Evolutionary conservation across 768 basidiomycete genomes (phyloP).

Genomic region (Kwoniella europaea): DNA sequence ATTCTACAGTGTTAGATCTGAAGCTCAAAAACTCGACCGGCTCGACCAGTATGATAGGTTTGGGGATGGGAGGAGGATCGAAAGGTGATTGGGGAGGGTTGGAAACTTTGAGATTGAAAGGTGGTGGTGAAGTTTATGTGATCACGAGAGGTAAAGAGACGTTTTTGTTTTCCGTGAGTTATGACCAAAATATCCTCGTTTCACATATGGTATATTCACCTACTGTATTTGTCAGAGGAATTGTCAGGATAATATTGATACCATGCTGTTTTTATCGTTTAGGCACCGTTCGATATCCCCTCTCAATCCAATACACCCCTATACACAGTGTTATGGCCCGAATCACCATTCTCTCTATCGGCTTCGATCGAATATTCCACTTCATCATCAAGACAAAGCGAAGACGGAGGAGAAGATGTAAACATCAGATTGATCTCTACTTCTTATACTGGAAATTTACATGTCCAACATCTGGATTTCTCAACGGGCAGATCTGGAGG

Average conservation of each 20-base stretch:
- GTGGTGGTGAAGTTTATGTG: conserved; percentile 28
- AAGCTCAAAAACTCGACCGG: conserved; percentile 13
- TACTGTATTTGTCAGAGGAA: background rate
- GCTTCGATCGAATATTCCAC: conserved; percentile 7
- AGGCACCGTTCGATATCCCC: conserved; percentile 25
- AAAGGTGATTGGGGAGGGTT: conserved; percentile 26
- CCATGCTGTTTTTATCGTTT: background rate
- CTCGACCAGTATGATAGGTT: background rate
- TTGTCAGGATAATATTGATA: background rate
- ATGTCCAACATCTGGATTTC: conserved; percentile 19
- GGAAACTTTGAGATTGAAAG: conserved; percentile 21
- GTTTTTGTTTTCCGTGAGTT: conserved; percentile 26
- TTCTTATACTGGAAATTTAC: conserved; percentile 16
- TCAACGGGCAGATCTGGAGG: background rate
- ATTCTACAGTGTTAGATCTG: conserved; percentile 36
- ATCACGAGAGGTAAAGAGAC: conserved; percentile 34
- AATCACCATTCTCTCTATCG: conserved; percentile 17
- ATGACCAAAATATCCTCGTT: background rate
- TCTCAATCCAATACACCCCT: conserved; percentile 21
- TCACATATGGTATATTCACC: background rate
- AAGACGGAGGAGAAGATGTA: conserved; percentile 4
- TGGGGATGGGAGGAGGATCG: conserved; percentile 12
- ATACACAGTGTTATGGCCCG: conserved; percentile 18
- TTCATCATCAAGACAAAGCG: background rate
- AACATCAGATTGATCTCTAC: conserved; percentile 16